phyloP scores from a whole-genome alignment of 106 monocot genomes.

The Acanthochlamys bracteata region DNA sequence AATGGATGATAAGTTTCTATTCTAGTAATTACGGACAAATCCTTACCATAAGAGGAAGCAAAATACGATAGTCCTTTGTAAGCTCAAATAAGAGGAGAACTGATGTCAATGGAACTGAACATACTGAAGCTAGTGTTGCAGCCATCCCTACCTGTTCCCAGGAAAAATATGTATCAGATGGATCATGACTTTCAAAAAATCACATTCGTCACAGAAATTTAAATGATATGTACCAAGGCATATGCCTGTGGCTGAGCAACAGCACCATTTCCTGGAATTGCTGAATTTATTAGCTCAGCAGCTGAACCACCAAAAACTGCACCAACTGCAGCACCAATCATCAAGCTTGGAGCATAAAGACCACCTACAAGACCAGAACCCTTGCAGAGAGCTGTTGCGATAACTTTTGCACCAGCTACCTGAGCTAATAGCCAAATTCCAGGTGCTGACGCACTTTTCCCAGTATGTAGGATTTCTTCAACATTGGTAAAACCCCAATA shows the following conservation, averaged over 20 bases:
- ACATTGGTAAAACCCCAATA: slow-evolving; percentile 99
- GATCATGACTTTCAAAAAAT: background rate
- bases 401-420: slow-evolving; percentile 84
- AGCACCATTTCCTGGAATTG: slow-evolving; percentile 92
- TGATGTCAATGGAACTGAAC: slow-evolving; percentile 98
- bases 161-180: background rate
- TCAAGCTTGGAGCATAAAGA: slow-evolving; percentile 98
- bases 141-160: slow-evolving; percentile 91
- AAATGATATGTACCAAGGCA: slow-evolving; percentile 63
- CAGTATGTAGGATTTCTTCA: slow-evolving; percentile 97
- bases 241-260: slow-evolving; percentile 99
- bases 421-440: slow-evolving; percentile 99
- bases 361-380: slow-evolving; percentile 99
- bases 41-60: slow-evolving; percentile 92
- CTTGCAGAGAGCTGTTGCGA: slow-evolving; percentile 97
- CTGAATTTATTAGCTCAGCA: slow-evolving; percentile 87
- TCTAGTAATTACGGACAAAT: background rate
- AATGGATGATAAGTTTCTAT: too few species aligned
- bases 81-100: slow-evolving; percentile 96
- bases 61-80: slow-evolving; percentile 96
- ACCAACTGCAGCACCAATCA: slow-evolving; percentile 99
- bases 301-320: slow-evolving; percentile 99
- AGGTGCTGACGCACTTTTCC: slow-evolving; percentile 98
- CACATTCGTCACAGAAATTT: background rate
- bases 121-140: slow-evolving; percentile 95